These are phyloP conservation scores for Rhizopogon vinicolor DNA, from an alignment of 768 basidiomycete species.

Conservation along the genomic window DNA sequence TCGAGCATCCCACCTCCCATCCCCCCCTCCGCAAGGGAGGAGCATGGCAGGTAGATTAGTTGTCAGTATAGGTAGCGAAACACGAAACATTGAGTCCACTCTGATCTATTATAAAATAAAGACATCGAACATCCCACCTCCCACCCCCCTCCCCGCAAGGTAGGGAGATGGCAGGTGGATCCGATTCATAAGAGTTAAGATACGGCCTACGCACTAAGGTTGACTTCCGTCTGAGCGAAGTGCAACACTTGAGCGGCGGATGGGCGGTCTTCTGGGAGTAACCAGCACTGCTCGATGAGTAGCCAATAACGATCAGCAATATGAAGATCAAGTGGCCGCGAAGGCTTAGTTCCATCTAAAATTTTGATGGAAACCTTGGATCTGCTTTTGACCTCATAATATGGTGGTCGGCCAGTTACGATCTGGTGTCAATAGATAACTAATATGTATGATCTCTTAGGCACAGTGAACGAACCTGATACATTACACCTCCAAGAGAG, in stretches of 20 bases:
- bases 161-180: too few species aligned
- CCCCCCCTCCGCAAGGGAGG: too few species aligned
- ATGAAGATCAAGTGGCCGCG: neutral
- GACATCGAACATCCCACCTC: too few species aligned
- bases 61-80: too few species aligned
- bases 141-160: too few species aligned
- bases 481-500: neutral
- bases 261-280: neutral
- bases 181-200: neutral
- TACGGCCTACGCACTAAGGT: neutral
- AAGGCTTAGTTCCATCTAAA: neutral
- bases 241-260: neutral
- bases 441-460: neutral
- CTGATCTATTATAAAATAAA: too few species aligned
- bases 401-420: slow-evolving; percentile 1
- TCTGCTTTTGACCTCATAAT: neutral
- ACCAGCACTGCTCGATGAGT: slow-evolving; percentile 7
- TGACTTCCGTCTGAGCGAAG: neutral
- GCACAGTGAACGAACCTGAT: slow-evolving; percentile 4
- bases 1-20: too few species aligned
- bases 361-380: neutral
- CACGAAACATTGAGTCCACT: too few species aligned
- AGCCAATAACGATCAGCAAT: neutral
- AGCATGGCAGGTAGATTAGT: too few species aligned
- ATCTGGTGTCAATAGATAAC: neutral